Conservation (phyloP, 306 rosid genomes). For the Biancaea sappan region DNA sequence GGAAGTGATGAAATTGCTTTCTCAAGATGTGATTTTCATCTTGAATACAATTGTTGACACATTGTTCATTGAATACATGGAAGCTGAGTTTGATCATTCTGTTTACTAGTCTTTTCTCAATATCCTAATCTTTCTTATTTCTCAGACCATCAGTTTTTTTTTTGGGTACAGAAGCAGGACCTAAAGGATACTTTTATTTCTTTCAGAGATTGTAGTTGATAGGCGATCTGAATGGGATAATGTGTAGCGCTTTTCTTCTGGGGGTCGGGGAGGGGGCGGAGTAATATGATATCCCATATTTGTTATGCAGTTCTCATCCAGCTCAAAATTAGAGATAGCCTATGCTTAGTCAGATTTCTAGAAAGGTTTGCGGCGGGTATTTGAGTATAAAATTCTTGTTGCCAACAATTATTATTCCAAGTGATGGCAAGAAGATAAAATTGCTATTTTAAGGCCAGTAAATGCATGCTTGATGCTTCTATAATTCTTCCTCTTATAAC, state of each 20-base stretch:
- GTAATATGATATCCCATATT: not conserved
- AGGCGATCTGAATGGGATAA: not conserved
- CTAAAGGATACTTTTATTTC: too few species aligned
- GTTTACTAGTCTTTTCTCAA: not conserved
- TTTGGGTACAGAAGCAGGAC: too few species aligned
- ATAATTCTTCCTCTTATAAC: too few species aligned
- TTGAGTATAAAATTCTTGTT: too few species aligned
- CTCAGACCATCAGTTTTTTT: not conserved
- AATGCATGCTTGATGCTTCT: too few species aligned
- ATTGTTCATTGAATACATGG: slow-evolving; percentile 29
- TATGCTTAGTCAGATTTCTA: too few species aligned
- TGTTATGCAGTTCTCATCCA: too few species aligned
- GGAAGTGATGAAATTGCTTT: slow-evolving; percentile 27
- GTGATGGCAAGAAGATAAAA: too few species aligned
- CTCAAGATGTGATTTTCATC: slow-evolving; percentile 30
- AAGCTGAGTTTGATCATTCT: slow-evolving; percentile 23
- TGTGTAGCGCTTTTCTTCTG: not conserved
- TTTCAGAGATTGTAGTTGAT: not conserved
- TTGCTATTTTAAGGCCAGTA: too few species aligned
- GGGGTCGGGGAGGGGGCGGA: not conserved
- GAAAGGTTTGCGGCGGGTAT: too few species aligned
- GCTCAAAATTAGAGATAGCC: too few species aligned
- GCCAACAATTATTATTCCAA: too few species aligned
- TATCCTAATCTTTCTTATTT: not conserved
- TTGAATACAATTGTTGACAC: slow-evolving; percentile 26